phyloP scores from a whole-genome alignment of 78 protist species.

The Tieghemostelium lacteum region DNA sequence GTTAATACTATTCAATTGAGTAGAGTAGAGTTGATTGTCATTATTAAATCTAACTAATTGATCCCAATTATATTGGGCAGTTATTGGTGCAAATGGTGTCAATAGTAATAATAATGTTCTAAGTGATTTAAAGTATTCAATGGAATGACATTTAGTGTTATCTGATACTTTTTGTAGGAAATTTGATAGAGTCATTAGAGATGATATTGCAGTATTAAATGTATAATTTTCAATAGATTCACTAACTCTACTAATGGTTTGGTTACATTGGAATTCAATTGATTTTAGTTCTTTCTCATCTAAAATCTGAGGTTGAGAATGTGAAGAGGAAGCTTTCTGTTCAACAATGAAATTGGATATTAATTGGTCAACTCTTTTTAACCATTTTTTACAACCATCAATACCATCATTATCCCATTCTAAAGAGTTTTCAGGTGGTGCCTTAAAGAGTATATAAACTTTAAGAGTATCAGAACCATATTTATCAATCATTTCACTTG shows the following conservation, averaged over 20 bases:
- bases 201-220: conserved; percentile 81
- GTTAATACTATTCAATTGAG: not conserved
- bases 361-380: conserved; percentile 50
- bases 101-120: conserved; percentile 19
- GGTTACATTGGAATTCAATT: conserved; percentile 6
- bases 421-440: conserved; percentile 85
- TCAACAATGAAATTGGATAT: not conserved
- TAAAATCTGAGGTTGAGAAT: not conserved
- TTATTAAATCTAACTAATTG: not conserved
- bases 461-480: conserved; percentile 79
- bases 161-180: not conserved
- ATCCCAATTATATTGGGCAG: conserved; percentile 73
- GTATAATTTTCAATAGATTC: conserved; percentile 44
- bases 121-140: not conserved
- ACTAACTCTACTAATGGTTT: conserved; percentile 3
- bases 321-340: not conserved
- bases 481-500: conserved; percentile 71
- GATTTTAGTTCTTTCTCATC: conserved; percentile 2
- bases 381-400: conserved; percentile 82
- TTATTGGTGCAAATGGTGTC: conserved; percentile 84
- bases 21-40: too few relatives aligned
- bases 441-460: conserved; percentile 87
- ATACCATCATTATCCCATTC: conserved; percentile 90
- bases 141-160: not conserved
- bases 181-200: conserved; percentile 80